These are phyloP conservation scores for Coelastrella sp. DNA, from an alignment of 139 green algal species.

Conservation along the genomic window DNA sequence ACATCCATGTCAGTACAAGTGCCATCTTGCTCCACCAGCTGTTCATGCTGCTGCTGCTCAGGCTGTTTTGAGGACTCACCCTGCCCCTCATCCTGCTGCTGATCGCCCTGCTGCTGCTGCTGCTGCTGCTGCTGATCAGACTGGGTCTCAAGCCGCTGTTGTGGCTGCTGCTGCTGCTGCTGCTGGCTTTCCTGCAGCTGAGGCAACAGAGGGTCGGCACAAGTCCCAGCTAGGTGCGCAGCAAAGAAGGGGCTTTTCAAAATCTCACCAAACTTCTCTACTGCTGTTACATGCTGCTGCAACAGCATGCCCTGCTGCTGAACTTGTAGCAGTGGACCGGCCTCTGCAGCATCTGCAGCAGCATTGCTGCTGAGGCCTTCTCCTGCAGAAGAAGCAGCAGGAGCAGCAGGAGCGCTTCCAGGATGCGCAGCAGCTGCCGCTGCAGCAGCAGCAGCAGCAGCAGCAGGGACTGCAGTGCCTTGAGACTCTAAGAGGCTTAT, in stretches of 20 bases:
- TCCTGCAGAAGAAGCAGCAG: conserved; percentile 14
- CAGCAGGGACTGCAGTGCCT: background rate
- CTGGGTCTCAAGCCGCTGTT: conserved; percentile 20
- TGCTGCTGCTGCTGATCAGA: conserved; percentile 26
- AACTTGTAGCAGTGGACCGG: background rate
- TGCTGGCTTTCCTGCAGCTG: conserved; percentile 13
- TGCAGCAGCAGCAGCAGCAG: conserved; percentile 12
- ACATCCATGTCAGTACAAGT: conserved; percentile 26
- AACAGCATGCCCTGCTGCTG: conserved; percentile 37
- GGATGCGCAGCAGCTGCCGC: background rate
- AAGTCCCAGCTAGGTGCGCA: conserved; percentile 31
- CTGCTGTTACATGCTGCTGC: conserved; percentile 26
- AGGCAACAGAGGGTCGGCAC: conserved; percentile 18
- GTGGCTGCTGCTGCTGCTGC: background rate
- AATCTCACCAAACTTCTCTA: background rate
- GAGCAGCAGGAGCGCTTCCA: background rate
- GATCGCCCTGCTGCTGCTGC: background rate
- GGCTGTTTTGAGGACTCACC: background rate
- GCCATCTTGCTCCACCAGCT: conserved; percentile 6
- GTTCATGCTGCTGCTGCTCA: background rate
- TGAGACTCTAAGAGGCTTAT: conserved; percentile 34
- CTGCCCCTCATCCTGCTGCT: conserved; percentile 1
- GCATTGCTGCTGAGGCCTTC: background rate
- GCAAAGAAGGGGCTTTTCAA: conserved; percentile 36
- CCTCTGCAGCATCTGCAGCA: background rate